Base-by-base conservation (phyloP, 257 asterid species). In the Forsythia viridissima region DNA sequence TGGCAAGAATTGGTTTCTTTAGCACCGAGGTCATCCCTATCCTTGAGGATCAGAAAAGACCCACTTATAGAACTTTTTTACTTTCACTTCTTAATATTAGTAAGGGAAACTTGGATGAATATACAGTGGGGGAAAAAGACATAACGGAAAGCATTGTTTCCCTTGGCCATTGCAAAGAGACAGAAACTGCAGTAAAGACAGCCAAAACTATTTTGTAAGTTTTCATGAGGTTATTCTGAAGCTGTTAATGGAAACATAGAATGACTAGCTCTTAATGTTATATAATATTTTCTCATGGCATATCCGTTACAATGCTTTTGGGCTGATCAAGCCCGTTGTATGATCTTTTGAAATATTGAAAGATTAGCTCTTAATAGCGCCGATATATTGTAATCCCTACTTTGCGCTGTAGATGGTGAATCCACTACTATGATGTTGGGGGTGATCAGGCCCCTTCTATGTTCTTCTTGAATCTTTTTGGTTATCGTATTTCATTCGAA, bases 181-280 rank as follows among this genome's bases (percentile, higher is more conserved):
- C 74, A 77, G 97, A 83, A 76, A 83, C 87, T 7, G 93, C 97
- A 18, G 39, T 68, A 13, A 89, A 83, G 79, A 87, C 99, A 15
- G 97, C 96, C 83, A 93, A 91, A 85, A 93, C 95, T 69, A 92
- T 95, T 40, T 63, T 89, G 99, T 93, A 89, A 86, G 96, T 87
- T 79, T n/a, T 57, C 69, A 69, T 40, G 39, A 77, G 73, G 76
- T 43, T 66, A 41, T 42, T 16, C 11, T 11, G 66, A 74, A 70
- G 70, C 65, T 6, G 12, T 65, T 76, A 36, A 21, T 41, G 2
- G 57, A 36, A 55, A 8, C 36, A 10, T 12, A 37, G 24, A 36
- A 4, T 21, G 59, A 36, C 6, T 30, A 61, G 48, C 36, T 66
- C 63, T 44, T 42, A 24, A 44, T 72, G 44, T 46, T 46, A 8